Percentiles rank a stretch among this genome's conserved stretches.
These are phyloP conservation scores for Kodamaea sagamina DNA, from an alignment of 805 yeast species.

Conservation along the genomic window DNA sequence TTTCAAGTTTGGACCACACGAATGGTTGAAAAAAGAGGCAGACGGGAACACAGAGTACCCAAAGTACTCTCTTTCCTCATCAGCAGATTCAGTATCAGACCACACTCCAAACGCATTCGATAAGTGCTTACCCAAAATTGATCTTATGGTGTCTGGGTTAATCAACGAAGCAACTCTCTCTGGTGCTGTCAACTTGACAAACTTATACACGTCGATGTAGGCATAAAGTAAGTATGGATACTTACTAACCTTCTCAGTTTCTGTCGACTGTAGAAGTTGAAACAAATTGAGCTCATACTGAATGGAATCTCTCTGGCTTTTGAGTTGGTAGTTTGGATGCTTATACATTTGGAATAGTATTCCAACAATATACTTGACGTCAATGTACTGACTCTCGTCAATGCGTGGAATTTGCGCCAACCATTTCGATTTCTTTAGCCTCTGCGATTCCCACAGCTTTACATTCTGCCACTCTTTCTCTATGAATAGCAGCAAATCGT, in stretches of 20 bases:
- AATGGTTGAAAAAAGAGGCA: slow-evolving; percentile 69
- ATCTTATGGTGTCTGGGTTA: slow-evolving; percentile 42
- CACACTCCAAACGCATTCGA: slow-evolving; percentile 74
- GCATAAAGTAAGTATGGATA: slow-evolving; percentile 52
- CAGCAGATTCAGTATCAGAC: slow-evolving; percentile 41
- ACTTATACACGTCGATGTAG: slow-evolving; percentile 50
- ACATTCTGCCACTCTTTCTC: slow-evolving; percentile 40
- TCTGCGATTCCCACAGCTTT: slow-evolving; percentile 35
- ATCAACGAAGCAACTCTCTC: slow-evolving; percentile 33
- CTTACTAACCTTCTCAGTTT: slow-evolving; percentile 42
- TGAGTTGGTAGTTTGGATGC: slow-evolving; percentile 6
- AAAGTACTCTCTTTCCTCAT: slow-evolving; percentile 53
- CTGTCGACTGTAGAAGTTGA: slow-evolving; percentile 52
- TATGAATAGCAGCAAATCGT: slow-evolving; percentile 18
- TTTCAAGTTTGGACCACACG: slow-evolving; percentile 57
- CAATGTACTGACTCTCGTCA: slow-evolving; percentile 55
- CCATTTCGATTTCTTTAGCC: slow-evolving; percentile 18
- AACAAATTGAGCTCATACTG: slow-evolving; percentile 33
- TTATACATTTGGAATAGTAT: slow-evolving; percentile 34
- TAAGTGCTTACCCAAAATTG: slow-evolving; percentile 57
- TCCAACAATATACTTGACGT: slow-evolving; percentile 49
- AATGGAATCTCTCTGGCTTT: slow-evolving; percentile 9
- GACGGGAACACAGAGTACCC: slow-evolving; percentile 63
- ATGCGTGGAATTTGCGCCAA: slow-evolving; percentile 36
- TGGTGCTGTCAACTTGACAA: slow-evolving; percentile 42